Evolutionary conservation across 768 basidiomycete genomes (phyloP).

Genomic region (Boletus vinaceobasis): DNA sequence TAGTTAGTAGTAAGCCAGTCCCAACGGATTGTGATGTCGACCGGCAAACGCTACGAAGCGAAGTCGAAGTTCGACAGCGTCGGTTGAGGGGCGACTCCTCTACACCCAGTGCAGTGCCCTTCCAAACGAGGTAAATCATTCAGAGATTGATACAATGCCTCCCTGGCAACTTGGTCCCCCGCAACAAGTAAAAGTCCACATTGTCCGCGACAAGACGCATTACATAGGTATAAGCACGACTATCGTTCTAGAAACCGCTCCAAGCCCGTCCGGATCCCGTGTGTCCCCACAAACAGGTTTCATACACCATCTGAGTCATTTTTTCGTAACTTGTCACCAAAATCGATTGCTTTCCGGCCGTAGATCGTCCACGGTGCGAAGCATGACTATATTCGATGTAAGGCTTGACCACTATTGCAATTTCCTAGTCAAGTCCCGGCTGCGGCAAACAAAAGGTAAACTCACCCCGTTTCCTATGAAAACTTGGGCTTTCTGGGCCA

Average conservation of each 20-base stretch:
- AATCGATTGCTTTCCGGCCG: constrained; percentile 30
- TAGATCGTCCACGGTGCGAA: constrained; percentile 31
- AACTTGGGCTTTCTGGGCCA: constrained; percentile 43
- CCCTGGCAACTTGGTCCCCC: neutral
- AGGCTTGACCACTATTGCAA: constrained; percentile 37
- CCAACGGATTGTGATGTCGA: constrained; percentile 5
- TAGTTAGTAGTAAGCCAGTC: neutral
- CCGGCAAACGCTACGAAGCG: neutral
- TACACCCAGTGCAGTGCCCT: constrained; percentile 4
- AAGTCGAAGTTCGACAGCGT: neutral
- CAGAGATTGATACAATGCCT: neutral
- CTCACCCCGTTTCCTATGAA: constrained; percentile 53
- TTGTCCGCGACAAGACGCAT: neutral
- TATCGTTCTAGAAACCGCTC: neutral
- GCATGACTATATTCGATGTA: constrained; percentile 39
- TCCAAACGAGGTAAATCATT: constrained; percentile 11
- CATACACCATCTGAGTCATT: too few relatives aligned
- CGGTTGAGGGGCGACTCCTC: constrained; percentile 10
- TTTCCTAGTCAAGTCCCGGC: neutral
- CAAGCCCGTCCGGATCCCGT: neutral
- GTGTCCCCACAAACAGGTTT: neutral
- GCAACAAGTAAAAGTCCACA: neutral
- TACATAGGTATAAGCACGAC: neutral
- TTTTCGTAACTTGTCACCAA: constrained; percentile 24
- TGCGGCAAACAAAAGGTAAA: neutral